Base-by-base conservation (phyloP, 169 alveolate genomes). In the Cryptosporidium xiaoi region DNA sequence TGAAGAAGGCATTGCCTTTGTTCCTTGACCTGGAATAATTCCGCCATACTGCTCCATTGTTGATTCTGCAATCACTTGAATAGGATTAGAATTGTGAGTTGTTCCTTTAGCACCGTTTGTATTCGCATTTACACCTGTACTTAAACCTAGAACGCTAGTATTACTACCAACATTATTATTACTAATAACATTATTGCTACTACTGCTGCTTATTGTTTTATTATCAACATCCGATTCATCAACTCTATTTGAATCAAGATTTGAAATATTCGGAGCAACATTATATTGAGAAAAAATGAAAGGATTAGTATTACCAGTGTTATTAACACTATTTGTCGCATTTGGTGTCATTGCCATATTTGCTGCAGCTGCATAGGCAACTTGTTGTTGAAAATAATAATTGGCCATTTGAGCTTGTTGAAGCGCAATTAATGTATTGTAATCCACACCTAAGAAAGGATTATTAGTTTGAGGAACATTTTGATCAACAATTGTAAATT, bases 321-420 rank as follows among this genome's bases (percentile, higher is more conserved):
- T 1, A 18, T 18, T 36, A n/a, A 56, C 31, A 48, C 29, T 77
- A 2, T 44, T 50, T 29, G 58, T 29, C 0, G 67, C 6, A 48
- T 77, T 77, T 16, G 87, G 31, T 16, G 83, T 16, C 8, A 69
- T 69, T n/a, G 83, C 83, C 18, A 69, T 51, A 13, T 69, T 69
- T 6, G 87, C 87, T 16, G 87, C 87, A 12, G 87, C 46, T 18
- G 87, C 87, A 77, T 44, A 62, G 3, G 87, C 87, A 13, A 77
- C 64, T 27, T 77, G 87, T 27, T 77, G 87, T 20, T 77, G 87
- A 18, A 77, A 44, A 48, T 77, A 77, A 8, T 77, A 77, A 60
- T 77, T 77, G 12, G 87, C 71, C 77, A 77, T 77, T 77, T 77
- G 87, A 10, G 71, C 69, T 40, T 77, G 87, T 51, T 77, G 87